Evolutionary conservation across 192 early-diverging fungal species (phyloP).

Genomic region (Dissophora ornata): DNA sequence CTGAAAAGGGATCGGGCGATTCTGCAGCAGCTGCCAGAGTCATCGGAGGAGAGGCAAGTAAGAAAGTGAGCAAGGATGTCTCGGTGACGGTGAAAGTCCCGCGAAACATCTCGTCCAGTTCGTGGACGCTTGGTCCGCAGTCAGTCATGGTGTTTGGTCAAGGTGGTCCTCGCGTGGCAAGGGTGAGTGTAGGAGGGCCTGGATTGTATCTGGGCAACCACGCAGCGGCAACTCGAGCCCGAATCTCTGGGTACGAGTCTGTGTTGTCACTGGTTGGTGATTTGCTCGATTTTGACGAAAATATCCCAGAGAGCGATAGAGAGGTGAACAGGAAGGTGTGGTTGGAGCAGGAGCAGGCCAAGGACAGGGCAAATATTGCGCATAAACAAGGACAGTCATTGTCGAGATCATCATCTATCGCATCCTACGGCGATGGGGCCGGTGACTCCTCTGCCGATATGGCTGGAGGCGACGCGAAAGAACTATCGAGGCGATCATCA

Average conservation of each 20-base stretch:
- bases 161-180: slow-evolving; percentile 23
- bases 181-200: slow-evolving; percentile 29
- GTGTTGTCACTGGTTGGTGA: slow-evolving; percentile 41
- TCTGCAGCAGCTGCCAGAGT: background rate
- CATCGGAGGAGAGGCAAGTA: background rate
- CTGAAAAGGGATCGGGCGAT: too few species aligned
- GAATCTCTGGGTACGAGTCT: slow-evolving; percentile 47
- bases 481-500: slow-evolving; percentile 17
- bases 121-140: slow-evolving; percentile 49
- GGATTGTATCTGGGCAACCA: slow-evolving; percentile 51
- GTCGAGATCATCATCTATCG: slow-evolving; percentile 24
- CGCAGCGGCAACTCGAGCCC: slow-evolving; percentile 41
- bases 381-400: slow-evolving; percentile 11
- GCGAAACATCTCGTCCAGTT: slow-evolving; percentile 25
- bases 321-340: slow-evolving; percentile 45
- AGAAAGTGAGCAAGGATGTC: slow-evolving; percentile 7
- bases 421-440: too few species aligned
- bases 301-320: slow-evolving; percentile 43
- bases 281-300: slow-evolving; percentile 44
- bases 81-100: slow-evolving; percentile 35
- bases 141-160: slow-evolving; percentile 40
- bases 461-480: background rate
- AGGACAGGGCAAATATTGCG: too few species aligned
- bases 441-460: background rate
- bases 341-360: slow-evolving; percentile 40